Evolutionary conservation across 2,329 filamentous ascomycete genomes (phyloP).

Genomic region (Hypoxylon sp.): DNA sequence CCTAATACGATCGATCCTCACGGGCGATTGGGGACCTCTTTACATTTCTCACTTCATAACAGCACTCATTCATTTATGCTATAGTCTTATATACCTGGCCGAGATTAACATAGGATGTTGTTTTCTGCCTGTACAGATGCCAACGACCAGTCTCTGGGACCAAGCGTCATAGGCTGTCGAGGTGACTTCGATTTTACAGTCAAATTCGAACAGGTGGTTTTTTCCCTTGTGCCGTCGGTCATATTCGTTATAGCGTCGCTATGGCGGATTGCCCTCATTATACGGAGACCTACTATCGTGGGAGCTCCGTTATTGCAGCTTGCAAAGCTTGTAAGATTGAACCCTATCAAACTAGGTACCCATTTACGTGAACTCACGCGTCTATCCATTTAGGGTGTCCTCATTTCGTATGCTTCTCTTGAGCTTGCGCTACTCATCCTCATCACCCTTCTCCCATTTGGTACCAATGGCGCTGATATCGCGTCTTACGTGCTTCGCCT

Average conservation of each 20-base stretch:
- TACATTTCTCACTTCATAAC: background rate
- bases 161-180: conserved; percentile 62
- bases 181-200: conserved; percentile 67
- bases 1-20: background rate
- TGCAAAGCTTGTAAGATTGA: conserved; percentile 52
- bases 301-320: conserved; percentile 55
- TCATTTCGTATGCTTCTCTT: conserved; percentile 41
- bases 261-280: conserved; percentile 54
- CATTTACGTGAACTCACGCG: background rate
- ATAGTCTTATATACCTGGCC: background rate
- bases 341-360: background rate
- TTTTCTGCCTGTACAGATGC: conserved; percentile 36
- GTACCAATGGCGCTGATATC: conserved; percentile 26
- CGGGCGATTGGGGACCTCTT: background rate
- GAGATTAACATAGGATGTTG: conserved; percentile 25
- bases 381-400: conserved; percentile 31
- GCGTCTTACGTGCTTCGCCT: conserved; percentile 38
- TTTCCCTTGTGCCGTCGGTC: conserved; percentile 60
- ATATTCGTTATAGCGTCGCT: conserved; percentile 58
- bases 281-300: conserved; percentile 55
- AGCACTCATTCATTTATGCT: background rate
- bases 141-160: conserved; percentile 56
- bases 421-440: conserved; percentile 37
- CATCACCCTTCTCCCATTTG: conserved; percentile 20
- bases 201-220: conserved; percentile 63